A percentile compares a stretch with the other conserved stretches of the same genome.
These are phyloP conservation scores for Betula pendula DNA, from an alignment of 306 rosid species.

Conservation along the genomic window DNA sequence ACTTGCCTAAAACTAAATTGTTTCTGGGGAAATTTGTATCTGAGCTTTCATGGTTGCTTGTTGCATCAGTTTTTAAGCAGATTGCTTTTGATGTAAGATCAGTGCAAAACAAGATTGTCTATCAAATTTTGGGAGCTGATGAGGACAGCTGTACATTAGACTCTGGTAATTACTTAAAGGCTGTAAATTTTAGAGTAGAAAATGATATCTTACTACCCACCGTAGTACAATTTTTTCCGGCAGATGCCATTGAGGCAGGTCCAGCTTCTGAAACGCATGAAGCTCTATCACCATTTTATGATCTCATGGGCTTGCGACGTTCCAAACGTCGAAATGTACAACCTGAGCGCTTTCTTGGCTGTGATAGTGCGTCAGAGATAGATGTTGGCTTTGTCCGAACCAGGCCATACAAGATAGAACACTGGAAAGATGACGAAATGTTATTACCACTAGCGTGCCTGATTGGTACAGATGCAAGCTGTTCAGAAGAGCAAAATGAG, in stretches of 20 bases:
- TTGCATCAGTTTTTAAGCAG: conserved; percentile 57
- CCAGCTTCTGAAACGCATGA: conserved; percentile 27
- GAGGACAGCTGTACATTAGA: conserved; percentile 23
- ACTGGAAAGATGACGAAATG: conserved; percentile 57
- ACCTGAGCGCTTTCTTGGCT: conserved; percentile 86
- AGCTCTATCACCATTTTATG: conserved; percentile 35
- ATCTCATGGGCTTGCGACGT: conserved; percentile 59
- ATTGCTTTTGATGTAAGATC: conserved; percentile 64
- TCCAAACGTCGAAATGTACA: conserved; percentile 81
- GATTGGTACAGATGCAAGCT: conserved; percentile 32
- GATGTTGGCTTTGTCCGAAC: conserved; percentile 61
- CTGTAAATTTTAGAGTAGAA: conserved; percentile 57
- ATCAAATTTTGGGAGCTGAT: conserved; percentile 54
- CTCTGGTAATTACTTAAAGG: conserved; percentile 35
- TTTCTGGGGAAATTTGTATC: conserved; percentile 61
- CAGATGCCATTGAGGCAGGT: conserved; percentile 22
- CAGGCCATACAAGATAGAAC: conserved; percentile 50
- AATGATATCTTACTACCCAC: conserved; percentile 44
- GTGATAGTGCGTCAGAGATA: conserved; percentile 43
- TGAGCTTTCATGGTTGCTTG: conserved; percentile 82
- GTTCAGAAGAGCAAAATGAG: conserved; percentile 19
- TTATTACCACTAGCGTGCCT: conserved; percentile 53
- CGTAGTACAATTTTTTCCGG: conserved; percentile 45
- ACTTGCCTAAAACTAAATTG: conserved; percentile 60
- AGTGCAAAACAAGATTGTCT: conserved; percentile 61